Base-by-base conservation (phyloP, 345 rosid genomes). In the Turritis glabra region DNA sequence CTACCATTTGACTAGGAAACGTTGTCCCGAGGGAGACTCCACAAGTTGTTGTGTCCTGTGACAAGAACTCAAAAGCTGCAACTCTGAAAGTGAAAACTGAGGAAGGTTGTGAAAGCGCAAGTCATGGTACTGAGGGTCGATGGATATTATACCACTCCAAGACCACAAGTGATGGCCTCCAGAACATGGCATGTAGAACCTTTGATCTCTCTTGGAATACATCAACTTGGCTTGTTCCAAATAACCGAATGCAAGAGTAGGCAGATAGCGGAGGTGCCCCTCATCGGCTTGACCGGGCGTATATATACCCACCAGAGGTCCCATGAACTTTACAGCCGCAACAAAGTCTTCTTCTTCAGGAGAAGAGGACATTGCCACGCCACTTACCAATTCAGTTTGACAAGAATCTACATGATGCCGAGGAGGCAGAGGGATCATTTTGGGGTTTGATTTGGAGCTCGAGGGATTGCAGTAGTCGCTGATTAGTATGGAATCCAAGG, bases 1-100 rank as follows among this genome's bases (percentile, higher is more conserved):
- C n/a, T n/a, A n/a, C 74, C 74, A 70, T 30, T 70, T 70, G 66
- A 70, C 33, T 5, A 70, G 66, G 74, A 70, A 70, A 9, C 74
- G 74, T 22, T 58, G 66, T 57, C 74, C 74, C 22, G 65, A 30
- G 12, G 56, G 46, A 30, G 66, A 70, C 56, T 70, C 74, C 1
- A 70, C 66, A 58, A 70, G 35, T 30, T 56, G 33, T 0, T 21
- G 25, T 21, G 65, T 69, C 44, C 12, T 57, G 30, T 14, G 3
- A 44, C 56, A 56, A 30, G 74, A 69, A n/a, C n/a, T 30, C 1
- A 70, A 12, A 32, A 70, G 66, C 47, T 58, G 26, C 57, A 32
- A 7, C 74, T 70, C 66, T 26, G 74, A 58, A 5, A 1, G 56
- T 5, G 57, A 22, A n/a, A 70, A 32, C 35, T 12, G 26, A 70